Percentiles rank a stretch among this genome's conserved stretches.
phyloP scores from a whole-genome alignment of 1,139 yeast species.

The Taiozyma sp. region DNA sequence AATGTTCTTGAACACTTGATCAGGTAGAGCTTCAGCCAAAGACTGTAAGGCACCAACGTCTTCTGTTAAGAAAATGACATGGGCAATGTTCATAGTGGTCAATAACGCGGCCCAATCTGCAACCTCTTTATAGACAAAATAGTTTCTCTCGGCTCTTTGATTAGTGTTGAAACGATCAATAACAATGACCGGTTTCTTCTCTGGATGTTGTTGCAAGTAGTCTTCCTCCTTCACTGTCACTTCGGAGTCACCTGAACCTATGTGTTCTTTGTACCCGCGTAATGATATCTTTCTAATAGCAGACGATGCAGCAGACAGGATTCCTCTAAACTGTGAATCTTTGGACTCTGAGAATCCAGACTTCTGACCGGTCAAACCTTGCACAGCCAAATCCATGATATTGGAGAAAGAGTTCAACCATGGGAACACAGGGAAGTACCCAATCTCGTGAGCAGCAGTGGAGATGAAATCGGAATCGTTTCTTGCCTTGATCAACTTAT shows the following conservation, averaged over 20 bases:
- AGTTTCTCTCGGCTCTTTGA: slow-evolving; percentile 53
- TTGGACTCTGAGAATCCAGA: slow-evolving; percentile 85
- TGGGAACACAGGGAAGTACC: slow-evolving; percentile 90
- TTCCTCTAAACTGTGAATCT: slow-evolving; percentile 78
- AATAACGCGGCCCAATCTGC: slow-evolving; percentile 88
- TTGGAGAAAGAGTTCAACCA: slow-evolving; percentile 83
- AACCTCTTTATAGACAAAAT: slow-evolving; percentile 65
- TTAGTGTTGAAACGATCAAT: slow-evolving; percentile 63
- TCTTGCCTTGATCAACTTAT: slow-evolving; percentile 62
- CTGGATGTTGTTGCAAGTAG: slow-evolving; percentile 81
- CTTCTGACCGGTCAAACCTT: slow-evolving; percentile 90
- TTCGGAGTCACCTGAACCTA: slow-evolving; percentile 26
- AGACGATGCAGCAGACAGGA: slow-evolving; percentile 66
- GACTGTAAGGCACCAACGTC: slow-evolving; percentile 74
- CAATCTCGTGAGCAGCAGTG: slow-evolving; percentile 68
- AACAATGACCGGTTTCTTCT: slow-evolving; percentile 80
- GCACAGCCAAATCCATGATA: slow-evolving; percentile 79
- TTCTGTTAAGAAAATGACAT: slow-evolving; percentile 80
- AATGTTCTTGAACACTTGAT: slow-evolving; percentile 75
- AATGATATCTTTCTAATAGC: slow-evolving; percentile 73
- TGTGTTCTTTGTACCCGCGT: slow-evolving; percentile 29
- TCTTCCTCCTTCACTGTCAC: slow-evolving; percentile 62
- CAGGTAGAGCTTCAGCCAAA: slow-evolving; percentile 69
- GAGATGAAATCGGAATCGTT: slow-evolving; percentile 66
- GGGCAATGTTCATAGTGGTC: slow-evolving; percentile 76